Base-by-base conservation (phyloP, 805 yeast genomes). In the Monosporozyma servazzii region DNA sequence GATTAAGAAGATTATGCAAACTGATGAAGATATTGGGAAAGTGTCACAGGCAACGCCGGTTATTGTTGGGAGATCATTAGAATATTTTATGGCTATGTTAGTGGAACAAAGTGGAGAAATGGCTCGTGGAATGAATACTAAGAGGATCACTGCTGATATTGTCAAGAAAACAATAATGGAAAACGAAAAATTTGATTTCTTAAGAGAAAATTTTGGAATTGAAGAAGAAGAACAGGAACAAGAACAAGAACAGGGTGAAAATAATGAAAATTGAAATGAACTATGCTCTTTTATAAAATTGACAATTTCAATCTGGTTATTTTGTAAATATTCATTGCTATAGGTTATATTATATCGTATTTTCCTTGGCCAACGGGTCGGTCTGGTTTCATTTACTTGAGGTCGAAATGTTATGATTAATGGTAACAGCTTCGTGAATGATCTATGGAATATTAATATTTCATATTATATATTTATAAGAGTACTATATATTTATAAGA, bases 31-130 rank as follows among this genome's bases (percentile, higher is more conserved):
- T 56, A 90, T 93, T 45, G 99, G 99, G 2, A 93, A 93, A 65
- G 98, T 93, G 5, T 96, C 99, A 3, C 97, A 90, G 64, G 97
- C 96, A 1, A 95, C 99, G 2, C 99, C 99, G 0, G 86, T 91
- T n/a, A 91, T 91, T 17, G 96, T 93, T 8, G 97, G 98, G 7
- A 79, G 96, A 55, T 96, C 99, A 0, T 74, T 93, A 49, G 98
- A 93, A 70, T 78, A 88, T 54, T 93, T 93, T 66, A 80, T 93
- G 77, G 88, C 95, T 48, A 81, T 93, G 50, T 75, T 93, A 51
- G 95, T 93, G 48, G 90, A 87, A 59, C 88, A 86, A 46, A 78
- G 95, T 20, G 82, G 88, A 48, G 76, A 78, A 41, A 88, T 86
- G 56, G 96, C 97, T 5, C 79, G 82, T 50, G 73, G 73, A 46